A percentile compares a stretch with the other conserved stretches of the same genome.
phyloP scores from a whole-genome alignment of 2,329 filamentous ascomycete species.

The Monosporascus sp. region DNA sequence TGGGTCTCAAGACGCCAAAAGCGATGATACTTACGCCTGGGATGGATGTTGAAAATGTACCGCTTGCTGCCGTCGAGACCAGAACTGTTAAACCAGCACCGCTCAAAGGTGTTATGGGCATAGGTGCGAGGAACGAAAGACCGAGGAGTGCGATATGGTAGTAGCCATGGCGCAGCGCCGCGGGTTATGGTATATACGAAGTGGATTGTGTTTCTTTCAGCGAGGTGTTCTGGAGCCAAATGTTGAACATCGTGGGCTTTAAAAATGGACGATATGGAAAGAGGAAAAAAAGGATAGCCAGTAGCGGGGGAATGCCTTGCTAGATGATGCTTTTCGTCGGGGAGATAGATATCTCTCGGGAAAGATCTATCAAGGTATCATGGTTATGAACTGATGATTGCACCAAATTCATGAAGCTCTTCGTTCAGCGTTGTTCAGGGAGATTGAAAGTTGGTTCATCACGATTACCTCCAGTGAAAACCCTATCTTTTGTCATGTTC shows the following conservation, averaged over 20 bases:
- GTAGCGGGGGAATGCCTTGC: no score
- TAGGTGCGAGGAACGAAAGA: conserved; percentile 4
- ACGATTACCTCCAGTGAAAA: no score
- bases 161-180: conserved; percentile 2
- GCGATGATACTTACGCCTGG: conserved; percentile 15
- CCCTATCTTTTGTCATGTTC: no score
- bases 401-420: not conserved
- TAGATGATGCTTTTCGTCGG: no score
- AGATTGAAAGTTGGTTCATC: no score
- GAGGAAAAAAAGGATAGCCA: no score
- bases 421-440: not conserved
- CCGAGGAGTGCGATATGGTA: conserved; percentile 12
- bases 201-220: not conserved
- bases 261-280: no score
- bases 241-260: not conserved
- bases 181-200: not conserved
- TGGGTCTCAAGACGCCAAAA: conserved; percentile 13
- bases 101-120: conserved; percentile 7
- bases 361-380: not conserved
- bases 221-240: not conserved
- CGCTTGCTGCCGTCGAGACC: conserved; percentile 4
- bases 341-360: no score
- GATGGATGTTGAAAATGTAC: conserved; percentile 4
- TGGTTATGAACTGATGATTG: not conserved
- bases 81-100: conserved; percentile 1